Evolutionary conservation across 129 eudicot genomes (phyloP), one percentile per base, ranked within the genome.

Genomic region (Scalesia atractyloides): DNA sequence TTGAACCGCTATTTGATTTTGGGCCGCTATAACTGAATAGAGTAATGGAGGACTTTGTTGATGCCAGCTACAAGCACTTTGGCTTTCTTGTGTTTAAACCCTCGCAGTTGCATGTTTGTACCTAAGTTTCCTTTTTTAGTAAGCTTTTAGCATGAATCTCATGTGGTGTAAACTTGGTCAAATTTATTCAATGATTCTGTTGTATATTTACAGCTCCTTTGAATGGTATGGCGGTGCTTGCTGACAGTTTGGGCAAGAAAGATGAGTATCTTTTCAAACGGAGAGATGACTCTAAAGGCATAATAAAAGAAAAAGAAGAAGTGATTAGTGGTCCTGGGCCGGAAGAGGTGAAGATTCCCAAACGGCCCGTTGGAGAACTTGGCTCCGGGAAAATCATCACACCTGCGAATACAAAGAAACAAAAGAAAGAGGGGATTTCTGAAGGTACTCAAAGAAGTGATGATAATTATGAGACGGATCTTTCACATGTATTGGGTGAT

Each of bases 211-310:
- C 92, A 93, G 98, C 91, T 78, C 92, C 96, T 34, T 77, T 94
- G 85, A 94, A 91, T 84, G 98, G 96, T 53, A 84, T 78, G 50
- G 81, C 80, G 76, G 93, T 86, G 67, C 56, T 86, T 76, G 96
- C 97, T 2, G 98, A 93, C 66, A 72, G 91, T 63, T 83, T 84
- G 19, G 89, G 91, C 17, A 87, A 91, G 66, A 84, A 90, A 88
- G 82, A 74, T 4, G 44, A 73, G 48, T 87, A 87, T 77, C 91
- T 87, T 58, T 81, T 86, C 30, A 88, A 87, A 67, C 79, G 82
- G 26, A 80, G 97, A 75, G 98, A 93, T 60, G 95, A 86, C 59
- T 53, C 84, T 17, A 26, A 57, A 61, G 82, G 76, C 26, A 15
- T 69, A 47, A 81, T 72, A 63, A 30, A 67, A 15, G 61, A 74